phyloP scores from a whole-genome alignment of 2,329 filamentous ascomycete genomes.

The Fusarium coicis region DNA sequence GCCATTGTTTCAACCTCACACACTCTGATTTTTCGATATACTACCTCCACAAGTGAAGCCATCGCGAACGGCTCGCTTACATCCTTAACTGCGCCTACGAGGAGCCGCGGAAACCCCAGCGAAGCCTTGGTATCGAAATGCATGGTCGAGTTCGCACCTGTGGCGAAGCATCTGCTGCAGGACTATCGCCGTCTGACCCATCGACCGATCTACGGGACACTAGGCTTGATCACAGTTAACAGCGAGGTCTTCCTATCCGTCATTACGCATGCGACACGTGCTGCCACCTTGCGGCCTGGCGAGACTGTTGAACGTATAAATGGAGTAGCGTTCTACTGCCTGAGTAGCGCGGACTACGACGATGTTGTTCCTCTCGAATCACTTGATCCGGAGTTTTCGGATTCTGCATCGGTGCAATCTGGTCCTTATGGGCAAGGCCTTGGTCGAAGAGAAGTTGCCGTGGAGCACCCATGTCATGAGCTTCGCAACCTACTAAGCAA shows the following conservation, averaged over 20 bases:
- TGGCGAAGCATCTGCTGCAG: conserved; percentile 72
- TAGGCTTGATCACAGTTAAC: conserved; percentile 86
- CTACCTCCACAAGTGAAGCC: conserved; percentile 69
- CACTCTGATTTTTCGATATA: conserved; percentile 86
- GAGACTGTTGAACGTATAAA: conserved; percentile 91
- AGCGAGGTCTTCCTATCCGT: conserved; percentile 92
- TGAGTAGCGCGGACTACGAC: conserved; percentile 89
- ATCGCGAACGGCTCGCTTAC: conserved; percentile 68
- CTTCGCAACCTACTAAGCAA: conserved; percentile 92
- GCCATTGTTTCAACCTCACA: conserved; percentile 83
- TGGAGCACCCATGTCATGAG: conserved; percentile 90
- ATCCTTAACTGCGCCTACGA: conserved; percentile 61
- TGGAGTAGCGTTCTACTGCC: conserved; percentile 90
- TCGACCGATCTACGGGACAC: conserved; percentile 82
- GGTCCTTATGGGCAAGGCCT: conserved; percentile 54
- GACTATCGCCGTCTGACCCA: conserved; percentile 82
- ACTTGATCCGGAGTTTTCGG: conserved; percentile 60
- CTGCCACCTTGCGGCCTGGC: conserved; percentile 84
- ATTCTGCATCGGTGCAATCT: conserved; percentile 57
- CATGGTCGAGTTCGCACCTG: conserved; percentile 86
- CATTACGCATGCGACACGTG: conserved; percentile 80
- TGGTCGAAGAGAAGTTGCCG: conserved; percentile 73
- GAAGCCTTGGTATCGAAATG: conserved; percentile 69
- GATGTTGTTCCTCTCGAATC: conserved; percentile 71
- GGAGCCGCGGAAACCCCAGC: conserved; percentile 54